Conservation (phyloP, 306 rosid genomes). For the Sicyos baderoa region DNA sequence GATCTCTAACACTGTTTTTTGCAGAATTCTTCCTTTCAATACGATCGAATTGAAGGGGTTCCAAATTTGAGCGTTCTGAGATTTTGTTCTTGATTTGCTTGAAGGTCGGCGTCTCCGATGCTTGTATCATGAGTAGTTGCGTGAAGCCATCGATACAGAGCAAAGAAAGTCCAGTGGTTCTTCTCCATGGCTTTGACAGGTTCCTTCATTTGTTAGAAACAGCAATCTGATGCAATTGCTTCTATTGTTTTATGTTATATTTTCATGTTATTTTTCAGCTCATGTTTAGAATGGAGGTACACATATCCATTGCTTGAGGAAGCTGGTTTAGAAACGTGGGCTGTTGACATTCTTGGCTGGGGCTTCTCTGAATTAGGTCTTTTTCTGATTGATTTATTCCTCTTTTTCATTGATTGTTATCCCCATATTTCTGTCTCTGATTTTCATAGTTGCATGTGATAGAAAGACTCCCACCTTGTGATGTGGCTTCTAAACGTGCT, state of each 20-base stretch:
- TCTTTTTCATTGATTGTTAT: neutral
- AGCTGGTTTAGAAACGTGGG: conserved; percentile 84
- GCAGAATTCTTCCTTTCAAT: neutral
- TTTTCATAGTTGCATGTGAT: conserved; percentile 20
- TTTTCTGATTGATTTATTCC: conserved; percentile 17
- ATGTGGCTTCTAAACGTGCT: conserved; percentile 61
- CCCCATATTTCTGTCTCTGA: neutral
- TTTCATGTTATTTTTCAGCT: conserved; percentile 57
- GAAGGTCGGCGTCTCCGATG: conserved; percentile 56
- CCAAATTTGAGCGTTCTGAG: neutral
- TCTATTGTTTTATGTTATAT: conserved; percentile 8
- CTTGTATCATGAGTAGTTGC: conserved; percentile 70
- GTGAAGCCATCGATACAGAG: conserved; percentile 60
- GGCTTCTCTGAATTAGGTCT: conserved; percentile 93
- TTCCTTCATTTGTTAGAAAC: conserved; percentile 12
- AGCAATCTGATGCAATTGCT: neutral
- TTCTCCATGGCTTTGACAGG: conserved; percentile 95
- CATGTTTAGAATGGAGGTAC: conserved; percentile 96
- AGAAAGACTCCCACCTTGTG: conserved; percentile 73
- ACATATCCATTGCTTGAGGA: conserved; percentile 74
- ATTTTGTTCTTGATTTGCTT: neutral
- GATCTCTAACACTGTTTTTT: no score
- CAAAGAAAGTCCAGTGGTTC: conserved; percentile 63
- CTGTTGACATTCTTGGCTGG: conserved; percentile 96
- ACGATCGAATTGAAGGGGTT: neutral